Conservation (phyloP, 257 asterid genomes). For the Solanum ossicruentum region DNA sequence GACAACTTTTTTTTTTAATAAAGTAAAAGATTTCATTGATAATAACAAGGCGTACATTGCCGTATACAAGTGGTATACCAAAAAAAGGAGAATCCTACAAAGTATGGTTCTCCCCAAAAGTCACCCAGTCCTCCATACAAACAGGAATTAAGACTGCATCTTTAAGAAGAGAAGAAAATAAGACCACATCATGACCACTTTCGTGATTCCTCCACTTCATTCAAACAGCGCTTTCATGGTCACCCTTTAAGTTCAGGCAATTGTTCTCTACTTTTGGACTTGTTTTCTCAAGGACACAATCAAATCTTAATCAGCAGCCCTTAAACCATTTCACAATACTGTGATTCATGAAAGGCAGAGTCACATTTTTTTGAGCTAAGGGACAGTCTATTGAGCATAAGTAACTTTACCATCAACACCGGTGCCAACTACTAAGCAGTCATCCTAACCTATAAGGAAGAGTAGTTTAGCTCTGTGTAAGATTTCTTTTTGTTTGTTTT, state of each 20-base stretch:
- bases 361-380: neutral
- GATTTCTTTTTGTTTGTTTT: neutral
- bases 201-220: neutral
- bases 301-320: neutral
- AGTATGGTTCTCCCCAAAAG: neutral
- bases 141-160: neutral
- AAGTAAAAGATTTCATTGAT: neutral
- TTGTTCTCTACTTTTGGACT: neutral
- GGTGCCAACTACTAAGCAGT: neutral
- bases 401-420: constrained; percentile 1
- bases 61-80: neutral
- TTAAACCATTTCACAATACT: neutral
- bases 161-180: neutral
- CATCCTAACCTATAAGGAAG: neutral
- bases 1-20: neutral
- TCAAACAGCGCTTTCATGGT: neutral
- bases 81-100: neutral
- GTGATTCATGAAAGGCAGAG: neutral
- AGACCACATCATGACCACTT: neutral
- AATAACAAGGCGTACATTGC: neutral
- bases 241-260: neutral
- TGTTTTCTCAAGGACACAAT: neutral
- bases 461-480: neutral
- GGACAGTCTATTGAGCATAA: constrained; percentile 10
- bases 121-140: neutral